These are phyloP conservation scores for Leccinum disarticulatum DNA, from an alignment of 768 basidiomycete genomes.

Conservation along the genomic window DNA sequence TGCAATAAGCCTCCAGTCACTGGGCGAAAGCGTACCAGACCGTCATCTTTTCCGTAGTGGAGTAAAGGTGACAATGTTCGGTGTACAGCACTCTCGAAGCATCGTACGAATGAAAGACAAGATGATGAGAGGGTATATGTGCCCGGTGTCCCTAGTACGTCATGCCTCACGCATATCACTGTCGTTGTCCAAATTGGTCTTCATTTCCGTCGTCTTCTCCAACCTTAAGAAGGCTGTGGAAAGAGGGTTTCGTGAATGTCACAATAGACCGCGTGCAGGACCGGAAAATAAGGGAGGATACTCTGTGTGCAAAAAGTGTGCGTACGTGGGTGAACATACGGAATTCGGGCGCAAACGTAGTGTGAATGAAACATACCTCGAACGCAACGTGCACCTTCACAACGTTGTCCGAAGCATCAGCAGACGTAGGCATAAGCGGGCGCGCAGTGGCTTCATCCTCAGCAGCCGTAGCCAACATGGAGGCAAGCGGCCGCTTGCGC, in stretches of 20 bases:
- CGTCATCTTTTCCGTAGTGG: no score
- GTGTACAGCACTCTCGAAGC: no score
- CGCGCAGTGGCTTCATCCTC: background rate
- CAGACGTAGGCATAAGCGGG: background rate
- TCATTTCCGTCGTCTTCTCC: background rate
- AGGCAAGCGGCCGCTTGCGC: background rate
- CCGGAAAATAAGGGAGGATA: conserved; percentile 58
- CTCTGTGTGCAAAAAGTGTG: conserved; percentile 43
- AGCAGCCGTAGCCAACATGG: background rate
- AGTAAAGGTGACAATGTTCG: no score
- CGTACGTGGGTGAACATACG: background rate
- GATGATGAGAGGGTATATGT: no score
- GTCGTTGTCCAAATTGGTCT: background rate
- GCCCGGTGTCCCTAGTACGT: no score
- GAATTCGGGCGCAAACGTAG: background rate
- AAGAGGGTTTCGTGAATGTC: conserved; percentile 53
- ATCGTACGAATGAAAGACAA: background rate
- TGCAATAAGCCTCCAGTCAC: no score
- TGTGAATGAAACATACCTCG: conserved; percentile 41
- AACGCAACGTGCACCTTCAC: conserved; percentile 54
- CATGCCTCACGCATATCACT: background rate
- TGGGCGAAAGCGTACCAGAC: no score
- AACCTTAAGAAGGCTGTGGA: background rate
- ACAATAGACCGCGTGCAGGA: conserved; percentile 59
- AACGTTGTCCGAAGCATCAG: conserved; percentile 9